phyloP scores from a whole-genome alignment of 805 yeast species.

The Candida coquimbonensis region DNA sequence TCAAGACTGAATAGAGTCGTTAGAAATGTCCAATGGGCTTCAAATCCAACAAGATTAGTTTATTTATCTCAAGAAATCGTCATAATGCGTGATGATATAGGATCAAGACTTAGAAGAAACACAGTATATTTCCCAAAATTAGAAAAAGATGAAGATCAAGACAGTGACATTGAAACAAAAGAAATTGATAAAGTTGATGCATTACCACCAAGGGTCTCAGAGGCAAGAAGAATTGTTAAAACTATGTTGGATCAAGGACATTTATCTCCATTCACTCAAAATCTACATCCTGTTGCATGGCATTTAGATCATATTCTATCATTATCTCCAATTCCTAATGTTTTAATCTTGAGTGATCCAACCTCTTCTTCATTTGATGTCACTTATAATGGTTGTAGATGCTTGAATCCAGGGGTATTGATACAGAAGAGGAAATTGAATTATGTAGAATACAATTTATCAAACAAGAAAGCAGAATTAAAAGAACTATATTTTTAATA shows the following conservation, averaged over 20 bases:
- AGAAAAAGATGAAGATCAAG: conserved; percentile 14
- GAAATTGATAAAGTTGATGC: conserved; percentile 28
- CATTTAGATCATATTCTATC: conserved; percentile 63
- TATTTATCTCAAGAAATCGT: conserved; percentile 83
- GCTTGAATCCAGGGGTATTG: conserved; percentile 63
- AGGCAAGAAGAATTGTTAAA: conserved; percentile 65
- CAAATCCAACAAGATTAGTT: conserved; percentile 74
- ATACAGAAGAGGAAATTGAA: conserved; percentile 41
- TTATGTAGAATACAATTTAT: conserved; percentile 70
- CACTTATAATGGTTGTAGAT: conserved; percentile 76
- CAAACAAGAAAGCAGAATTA: conserved; percentile 42
- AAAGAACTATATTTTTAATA: conserved; percentile 37
- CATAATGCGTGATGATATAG: conserved; percentile 64
- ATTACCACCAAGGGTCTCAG: conserved; percentile 41
- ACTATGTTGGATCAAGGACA: conserved; percentile 85
- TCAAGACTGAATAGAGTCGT: conserved; percentile 55
- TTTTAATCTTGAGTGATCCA: conserved; percentile 58
- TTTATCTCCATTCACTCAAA: conserved; percentile 68
- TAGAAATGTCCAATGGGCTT: conserved; percentile 48
- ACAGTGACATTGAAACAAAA: neutral
- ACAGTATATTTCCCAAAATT: conserved; percentile 47
- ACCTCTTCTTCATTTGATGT: conserved; percentile 66
- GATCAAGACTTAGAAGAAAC: conserved; percentile 63
- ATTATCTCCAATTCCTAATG: conserved; percentile 73
- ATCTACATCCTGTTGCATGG: conserved; percentile 58